A percentile compares a stretch with the other conserved stretches of the same genome.
Conservation (phyloP, 2,329 filamentous ascomycete species). For the Xylariaceae sp. region DNA sequence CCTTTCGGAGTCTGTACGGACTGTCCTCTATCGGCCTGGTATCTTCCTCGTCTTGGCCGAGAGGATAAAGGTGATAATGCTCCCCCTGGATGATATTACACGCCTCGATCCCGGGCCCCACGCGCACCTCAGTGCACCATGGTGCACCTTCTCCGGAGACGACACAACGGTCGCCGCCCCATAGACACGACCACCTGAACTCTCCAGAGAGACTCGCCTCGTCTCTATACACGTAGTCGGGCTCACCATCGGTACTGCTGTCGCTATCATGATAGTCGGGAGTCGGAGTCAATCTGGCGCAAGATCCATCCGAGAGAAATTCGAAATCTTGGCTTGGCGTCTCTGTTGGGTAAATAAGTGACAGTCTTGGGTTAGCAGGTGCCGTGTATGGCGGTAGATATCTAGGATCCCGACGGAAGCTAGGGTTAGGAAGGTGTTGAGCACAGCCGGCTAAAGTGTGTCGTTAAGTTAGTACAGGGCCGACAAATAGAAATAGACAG, state of each 20-base stretch:
- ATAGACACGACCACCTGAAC: constrained; percentile 5
- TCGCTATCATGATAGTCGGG: neutral
- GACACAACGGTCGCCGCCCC: constrained; percentile 1
- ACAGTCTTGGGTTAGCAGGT: no score
- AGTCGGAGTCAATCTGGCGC: no score
- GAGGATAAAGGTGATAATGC: constrained; percentile 9
- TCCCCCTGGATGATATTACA: constrained; percentile 7
- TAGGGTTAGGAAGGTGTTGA: constrained; percentile 5
- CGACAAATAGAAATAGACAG: no score
- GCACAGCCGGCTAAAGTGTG: neutral
- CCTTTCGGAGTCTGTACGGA: neutral
- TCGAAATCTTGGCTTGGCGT: no score
- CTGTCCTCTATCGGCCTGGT: neutral
- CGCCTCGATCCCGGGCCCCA: constrained; percentile 2
- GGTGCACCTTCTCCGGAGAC: constrained; percentile 6
- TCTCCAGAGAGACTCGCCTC: neutral
- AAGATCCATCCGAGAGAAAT: no score
- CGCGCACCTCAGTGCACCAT: neutral
- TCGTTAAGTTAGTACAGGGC: no score
- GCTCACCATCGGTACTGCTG: neutral
- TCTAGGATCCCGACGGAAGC: neutral
- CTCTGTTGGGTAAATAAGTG: no score
- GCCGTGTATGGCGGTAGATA: neutral
- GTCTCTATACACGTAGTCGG: neutral
- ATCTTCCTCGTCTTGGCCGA: neutral